These are phyloP conservation scores for Arthrinium phaeospermum DNA, from an alignment of 2,329 filamentous ascomycete species.

Conservation along the genomic window DNA sequence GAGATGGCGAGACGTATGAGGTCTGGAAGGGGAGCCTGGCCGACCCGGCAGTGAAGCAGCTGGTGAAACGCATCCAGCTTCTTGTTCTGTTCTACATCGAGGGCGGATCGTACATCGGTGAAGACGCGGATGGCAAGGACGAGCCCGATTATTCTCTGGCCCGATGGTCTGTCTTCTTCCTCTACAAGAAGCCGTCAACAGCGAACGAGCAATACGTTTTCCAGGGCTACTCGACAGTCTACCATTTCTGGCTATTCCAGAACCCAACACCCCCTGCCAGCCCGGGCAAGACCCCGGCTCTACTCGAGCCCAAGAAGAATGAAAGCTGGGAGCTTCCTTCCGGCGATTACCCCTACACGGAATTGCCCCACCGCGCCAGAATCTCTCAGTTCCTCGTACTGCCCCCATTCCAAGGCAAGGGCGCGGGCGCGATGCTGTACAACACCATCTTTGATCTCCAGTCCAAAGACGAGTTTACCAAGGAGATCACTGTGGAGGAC, in stretches of 20 bases:
- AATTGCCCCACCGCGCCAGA: conserved; percentile 77
- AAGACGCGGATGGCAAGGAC: conserved; percentile 54
- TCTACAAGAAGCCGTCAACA: conserved; percentile 70
- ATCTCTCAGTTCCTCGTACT: conserved; percentile 95
- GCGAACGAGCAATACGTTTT: conserved; percentile 73
- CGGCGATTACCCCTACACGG: conserved; percentile 53
- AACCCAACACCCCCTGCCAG: conserved; percentile 51
- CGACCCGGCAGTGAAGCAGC: conserved; percentile 70
- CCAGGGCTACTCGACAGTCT: conserved; percentile 88
- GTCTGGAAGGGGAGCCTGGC: conserved; percentile 81
- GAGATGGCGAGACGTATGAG: conserved; percentile 71
- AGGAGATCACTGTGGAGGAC: conserved; percentile 91
- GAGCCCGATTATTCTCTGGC: conserved; percentile 75
- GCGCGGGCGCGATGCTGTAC: conserved; percentile 83
- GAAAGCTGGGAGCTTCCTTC: conserved; percentile 51
- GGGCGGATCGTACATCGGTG: conserved; percentile 77
- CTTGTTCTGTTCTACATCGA: conserved; percentile 89
- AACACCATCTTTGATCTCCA: conserved; percentile 76
- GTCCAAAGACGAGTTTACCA: conserved; percentile 68
- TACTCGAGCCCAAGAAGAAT: conserved; percentile 26
- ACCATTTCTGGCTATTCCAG: conserved; percentile 77
- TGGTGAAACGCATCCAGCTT: conserved; percentile 83
- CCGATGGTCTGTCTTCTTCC: conserved; percentile 90
- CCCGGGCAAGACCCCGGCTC: conserved; percentile 35
- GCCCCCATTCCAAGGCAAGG: conserved; percentile 82